Evolutionary conservation across 2,329 filamentous ascomycete species (phyloP), one percentile per base, ranked within the genome.

Genomic region (Aspergillus glaucus): DNA sequence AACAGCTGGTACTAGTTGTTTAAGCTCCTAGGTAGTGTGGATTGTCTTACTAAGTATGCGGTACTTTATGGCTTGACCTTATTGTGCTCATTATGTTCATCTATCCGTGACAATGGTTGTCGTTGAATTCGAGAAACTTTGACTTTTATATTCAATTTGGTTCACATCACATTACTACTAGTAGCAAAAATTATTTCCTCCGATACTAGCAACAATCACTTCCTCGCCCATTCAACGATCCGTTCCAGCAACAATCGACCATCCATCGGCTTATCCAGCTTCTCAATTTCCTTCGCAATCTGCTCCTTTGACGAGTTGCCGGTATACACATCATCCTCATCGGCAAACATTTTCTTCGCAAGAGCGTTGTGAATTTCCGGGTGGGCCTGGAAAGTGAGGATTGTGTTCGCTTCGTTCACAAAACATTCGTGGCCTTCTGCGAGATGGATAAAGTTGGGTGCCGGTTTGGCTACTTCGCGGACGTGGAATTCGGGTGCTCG

Each of bases 341-440:
- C 52, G n/a, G 51, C n/a, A 43, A 75, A 55, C 50, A 72, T 55
- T 43, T 67, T 59, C 47, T 64, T 68, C 3, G 72, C 71, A 15
- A 72, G 65, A 32, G 60, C 60, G 30, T 19, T 36, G n/a, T 42
- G 68, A 55, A 75, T 69, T 54, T 75, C 72, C 0, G 72, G 74
- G 48, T 75, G 74, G 0, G 71, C 72, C 51, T 76, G 74, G 40
- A 75, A 71, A 0, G 71, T 72, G 36, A 75, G 56, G 43, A 75
- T 65, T 3, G 62, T 66, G 46, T 70, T 69, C 47, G 58, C 61
- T 46, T 67, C 59, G 44, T 66, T 71, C 6, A 74, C 46, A 40
- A 75, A 68, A 14, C 61, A 61, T 53, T 75, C 69, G 53, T 70
- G 67, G 4, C 62, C 62, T 6, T 64, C 64, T 1, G 71, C 63